Evolutionary conservation across 2,329 filamentous ascomycete genomes (phyloP).

Genomic region (Cercospora nicotianae): DNA sequence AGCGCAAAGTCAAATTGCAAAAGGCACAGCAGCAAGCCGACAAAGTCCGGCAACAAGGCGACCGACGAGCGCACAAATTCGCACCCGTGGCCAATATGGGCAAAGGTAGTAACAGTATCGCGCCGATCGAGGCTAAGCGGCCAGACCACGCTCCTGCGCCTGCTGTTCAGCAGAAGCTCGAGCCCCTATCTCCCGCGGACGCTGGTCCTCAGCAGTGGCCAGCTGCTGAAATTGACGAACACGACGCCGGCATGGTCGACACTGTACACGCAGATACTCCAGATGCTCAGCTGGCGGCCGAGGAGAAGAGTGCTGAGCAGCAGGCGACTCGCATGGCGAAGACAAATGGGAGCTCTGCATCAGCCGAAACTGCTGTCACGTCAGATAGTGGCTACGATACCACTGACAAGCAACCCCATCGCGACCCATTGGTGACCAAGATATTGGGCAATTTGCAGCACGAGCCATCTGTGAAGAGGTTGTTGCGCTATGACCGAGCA

Average conservation of each 20-base stretch:
- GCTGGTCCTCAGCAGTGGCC: background rate
- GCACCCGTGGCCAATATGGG: background rate
- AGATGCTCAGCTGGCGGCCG: conserved; percentile 2
- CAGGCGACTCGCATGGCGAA: background rate
- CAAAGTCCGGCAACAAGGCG: background rate
- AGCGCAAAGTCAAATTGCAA: conserved; percentile 37
- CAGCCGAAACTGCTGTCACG: background rate
- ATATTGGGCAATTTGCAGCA: conserved; percentile 21
- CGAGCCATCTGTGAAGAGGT: conserved; percentile 15
- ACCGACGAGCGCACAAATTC: conserved; percentile 4
- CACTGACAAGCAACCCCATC: conserved; percentile 10
- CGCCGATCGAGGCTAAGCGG: background rate
- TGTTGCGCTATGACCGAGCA: conserved; percentile 12
- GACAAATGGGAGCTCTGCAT: background rate
- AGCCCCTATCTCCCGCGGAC: background rate
- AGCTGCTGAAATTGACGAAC: background rate
- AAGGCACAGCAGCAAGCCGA: conserved; percentile 17
- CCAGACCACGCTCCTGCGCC: background rate
- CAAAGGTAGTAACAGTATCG: background rate
- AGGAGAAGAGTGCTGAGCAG: background rate
- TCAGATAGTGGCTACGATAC: conserved; percentile 10
- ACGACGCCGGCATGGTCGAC: background rate
- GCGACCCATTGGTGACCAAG: conserved; percentile 16
- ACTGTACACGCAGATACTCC: background rate
- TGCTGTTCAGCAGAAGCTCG: background rate